These are phyloP conservation scores for Lactarius psammicola DNA, from an alignment of 768 basidiomycete species.

Conservation along the genomic window DNA sequence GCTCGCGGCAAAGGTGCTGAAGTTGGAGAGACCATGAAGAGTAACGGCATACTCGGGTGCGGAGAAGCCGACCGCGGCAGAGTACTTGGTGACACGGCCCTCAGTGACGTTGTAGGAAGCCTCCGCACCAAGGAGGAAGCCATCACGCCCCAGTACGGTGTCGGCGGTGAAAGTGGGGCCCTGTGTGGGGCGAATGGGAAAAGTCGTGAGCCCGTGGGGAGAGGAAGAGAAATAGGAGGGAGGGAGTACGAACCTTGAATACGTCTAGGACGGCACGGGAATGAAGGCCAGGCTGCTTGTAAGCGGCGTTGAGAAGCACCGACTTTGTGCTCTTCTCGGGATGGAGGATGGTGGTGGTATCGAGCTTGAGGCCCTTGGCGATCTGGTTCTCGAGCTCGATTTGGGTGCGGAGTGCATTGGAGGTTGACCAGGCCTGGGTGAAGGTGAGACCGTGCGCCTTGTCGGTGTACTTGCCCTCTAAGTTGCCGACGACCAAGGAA, in stretches of 20 bases:
- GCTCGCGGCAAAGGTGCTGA: conserved; percentile 89
- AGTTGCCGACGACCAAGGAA: conserved; percentile 74
- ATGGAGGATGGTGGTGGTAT: conserved; percentile 75
- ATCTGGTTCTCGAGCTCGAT: conserved; percentile 97
- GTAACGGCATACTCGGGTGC: conserved; percentile 96
- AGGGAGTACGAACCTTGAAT: conserved; percentile 69
- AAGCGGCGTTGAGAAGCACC: conserved; percentile 77
- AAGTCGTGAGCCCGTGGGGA: background rate
- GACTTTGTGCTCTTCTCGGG: conserved; percentile 87
- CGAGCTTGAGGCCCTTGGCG: conserved; percentile 96
- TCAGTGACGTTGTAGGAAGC: conserved; percentile 95
- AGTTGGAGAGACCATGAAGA: conserved; percentile 91
- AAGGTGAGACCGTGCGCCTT: conserved; percentile 89
- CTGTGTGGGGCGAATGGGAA: conserved; percentile 41
- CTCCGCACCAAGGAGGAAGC: conserved; percentile 96
- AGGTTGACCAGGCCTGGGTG: conserved; percentile 95
- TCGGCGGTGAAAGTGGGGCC: conserved; percentile 98
- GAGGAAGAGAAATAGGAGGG: background rate
- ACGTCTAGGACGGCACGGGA: conserved; percentile 86
- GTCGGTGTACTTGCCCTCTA: conserved; percentile 94
- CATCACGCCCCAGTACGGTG: conserved; percentile 92
- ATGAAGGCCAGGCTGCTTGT: conserved; percentile 97
- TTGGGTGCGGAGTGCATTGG: conserved; percentile 87
- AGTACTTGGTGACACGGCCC: conserved; percentile 89
- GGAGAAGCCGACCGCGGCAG: conserved; percentile 89